Evolutionary conservation across 2,329 filamentous ascomycete species (phyloP).

Genomic region (Drechslera avenae): DNA sequence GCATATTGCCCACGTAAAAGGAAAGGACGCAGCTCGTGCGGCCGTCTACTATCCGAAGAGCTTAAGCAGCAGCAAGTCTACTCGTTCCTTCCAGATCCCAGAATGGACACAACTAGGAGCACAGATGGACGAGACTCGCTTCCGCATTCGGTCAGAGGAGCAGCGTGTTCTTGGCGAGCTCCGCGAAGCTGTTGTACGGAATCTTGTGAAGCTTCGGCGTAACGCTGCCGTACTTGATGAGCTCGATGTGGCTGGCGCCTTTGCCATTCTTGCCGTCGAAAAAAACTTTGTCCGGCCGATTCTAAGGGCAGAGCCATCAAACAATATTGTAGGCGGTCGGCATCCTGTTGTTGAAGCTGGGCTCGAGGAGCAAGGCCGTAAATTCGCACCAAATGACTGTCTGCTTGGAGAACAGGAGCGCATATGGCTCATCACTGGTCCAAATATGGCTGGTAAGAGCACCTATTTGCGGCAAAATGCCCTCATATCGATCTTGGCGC

Average conservation of each 20-base stretch:
- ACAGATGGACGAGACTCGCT: conserved; percentile 75
- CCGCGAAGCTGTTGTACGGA: conserved; percentile 75
- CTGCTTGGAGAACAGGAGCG: conserved; percentile 76
- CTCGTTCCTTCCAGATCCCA: conserved; percentile 79
- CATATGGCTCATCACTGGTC: conserved; percentile 73
- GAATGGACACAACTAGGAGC: conserved; percentile 85
- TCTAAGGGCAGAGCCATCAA: conserved; percentile 66
- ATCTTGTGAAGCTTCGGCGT: conserved; percentile 82
- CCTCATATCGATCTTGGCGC: conserved; percentile 89
- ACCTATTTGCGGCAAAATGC: conserved; percentile 97
- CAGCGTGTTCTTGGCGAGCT: conserved; percentile 76
- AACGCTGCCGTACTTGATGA: conserved; percentile 94
- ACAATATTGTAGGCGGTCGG: conserved; percentile 82
- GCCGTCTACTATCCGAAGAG: conserved; percentile 53
- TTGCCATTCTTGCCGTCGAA: conserved; percentile 78
- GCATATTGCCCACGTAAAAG: conserved; percentile 88
- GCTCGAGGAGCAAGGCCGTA: conserved; percentile 76
- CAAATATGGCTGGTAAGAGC: conserved; percentile 99
- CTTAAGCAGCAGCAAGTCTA: conserved; percentile 81
- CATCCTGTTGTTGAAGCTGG: conserved; percentile 92
- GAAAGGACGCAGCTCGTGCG: conserved; percentile 64
- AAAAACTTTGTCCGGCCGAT: conserved; percentile 74
- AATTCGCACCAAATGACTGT: conserved; percentile 86
- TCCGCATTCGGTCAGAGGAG: conserved; percentile 83
- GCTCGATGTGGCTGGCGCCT: conserved; percentile 86